phyloP scores from a whole-genome alignment of 2,329 filamentous ascomycete species.

The Juglanconis oblonga region DNA sequence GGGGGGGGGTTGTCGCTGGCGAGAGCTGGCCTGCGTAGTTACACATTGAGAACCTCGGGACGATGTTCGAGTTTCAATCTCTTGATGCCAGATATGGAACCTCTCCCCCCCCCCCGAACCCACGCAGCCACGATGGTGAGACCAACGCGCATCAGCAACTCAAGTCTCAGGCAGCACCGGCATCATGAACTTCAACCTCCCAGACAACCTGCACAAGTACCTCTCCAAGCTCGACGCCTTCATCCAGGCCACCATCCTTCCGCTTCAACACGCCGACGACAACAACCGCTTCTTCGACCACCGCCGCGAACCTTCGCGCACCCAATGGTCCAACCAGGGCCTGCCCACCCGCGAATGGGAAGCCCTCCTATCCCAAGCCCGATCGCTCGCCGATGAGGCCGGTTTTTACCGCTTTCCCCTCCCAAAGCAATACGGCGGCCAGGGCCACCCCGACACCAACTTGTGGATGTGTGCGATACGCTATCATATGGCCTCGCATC shows the following conservation, averaged over 20 bases:
- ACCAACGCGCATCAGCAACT: background rate
- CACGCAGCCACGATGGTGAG: background rate
- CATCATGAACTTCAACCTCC: slow-evolving; percentile 54
- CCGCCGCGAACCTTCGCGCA: slow-evolving; percentile 59
- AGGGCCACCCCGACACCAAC: slow-evolving; percentile 46
- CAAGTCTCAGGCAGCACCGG: background rate
- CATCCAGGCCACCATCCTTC: slow-evolving; percentile 50
- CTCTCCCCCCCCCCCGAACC: background rate
- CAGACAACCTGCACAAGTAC: slow-evolving; percentile 45
- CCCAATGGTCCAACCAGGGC: slow-evolving; percentile 57
- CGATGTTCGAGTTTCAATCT: no score
- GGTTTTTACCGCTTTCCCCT: slow-evolving; percentile 60
- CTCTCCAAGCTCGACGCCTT: slow-evolving; percentile 53
- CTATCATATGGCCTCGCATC: slow-evolving; percentile 55
- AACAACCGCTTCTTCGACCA: slow-evolving; percentile 66
- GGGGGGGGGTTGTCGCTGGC: no score
- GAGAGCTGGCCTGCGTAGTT: no score
- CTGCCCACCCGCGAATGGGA: slow-evolving; percentile 60
- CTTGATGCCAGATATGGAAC: no score
- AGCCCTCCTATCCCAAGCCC: slow-evolving; percentile 45
- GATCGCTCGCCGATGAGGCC: slow-evolving; percentile 52
- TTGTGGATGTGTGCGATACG: slow-evolving; percentile 63
- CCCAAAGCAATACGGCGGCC: slow-evolving; percentile 38
- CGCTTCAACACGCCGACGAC: slow-evolving; percentile 52
- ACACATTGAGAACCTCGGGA: no score